Percentiles rank a stretch among this genome's conserved stretches.
Conservation (phyloP, 2,329 filamentous ascomycete genomes). For the Purpureocillium lavendulum region DNA sequence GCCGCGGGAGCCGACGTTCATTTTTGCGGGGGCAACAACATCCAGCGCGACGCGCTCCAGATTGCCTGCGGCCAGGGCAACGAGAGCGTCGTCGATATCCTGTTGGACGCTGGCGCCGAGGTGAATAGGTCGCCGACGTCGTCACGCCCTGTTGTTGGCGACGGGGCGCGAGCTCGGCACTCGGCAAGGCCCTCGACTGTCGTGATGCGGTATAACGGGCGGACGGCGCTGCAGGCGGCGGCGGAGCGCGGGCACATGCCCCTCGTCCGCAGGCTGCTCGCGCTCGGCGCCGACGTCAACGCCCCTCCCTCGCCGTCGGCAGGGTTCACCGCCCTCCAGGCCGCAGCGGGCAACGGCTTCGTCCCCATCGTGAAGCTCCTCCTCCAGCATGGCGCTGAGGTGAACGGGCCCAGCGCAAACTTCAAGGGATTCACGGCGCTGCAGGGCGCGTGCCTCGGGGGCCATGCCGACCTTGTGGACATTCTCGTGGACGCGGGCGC, state of each 20-base stretch:
- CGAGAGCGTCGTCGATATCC: conserved; percentile 6
- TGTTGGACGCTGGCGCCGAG: conserved; percentile 1
- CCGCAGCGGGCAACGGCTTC: conserved; percentile 20
- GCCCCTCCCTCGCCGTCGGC: conserved; percentile 4
- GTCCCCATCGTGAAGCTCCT: conserved; percentile 16
- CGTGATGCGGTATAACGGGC: conserved; percentile 1
- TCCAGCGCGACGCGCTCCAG: conserved; percentile 28
- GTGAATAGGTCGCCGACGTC: too few relatives aligned
- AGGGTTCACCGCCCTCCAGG: conserved; percentile 22
- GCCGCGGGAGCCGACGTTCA: conserved; percentile 8
- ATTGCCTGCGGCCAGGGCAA: conserved; percentile 21
- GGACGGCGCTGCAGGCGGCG: conserved; percentile 10
- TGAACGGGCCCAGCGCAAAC: conserved; percentile 21
- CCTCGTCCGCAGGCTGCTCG: conserved; percentile 5
- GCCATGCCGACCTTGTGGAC: conserved; percentile 13
- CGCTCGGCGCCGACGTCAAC: conserved; percentile 24
- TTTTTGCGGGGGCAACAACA: conserved; percentile 16
- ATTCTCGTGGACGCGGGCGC: conserved; percentile 19
- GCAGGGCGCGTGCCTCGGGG: conserved; percentile 24
- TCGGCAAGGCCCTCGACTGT: neutral
- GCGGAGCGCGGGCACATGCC: conserved; percentile 3
- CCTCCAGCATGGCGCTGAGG: conserved; percentile 20
- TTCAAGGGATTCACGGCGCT: conserved; percentile 27
- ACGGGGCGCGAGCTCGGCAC: neutral
- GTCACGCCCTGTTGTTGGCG: too few relatives aligned